Conservation (phyloP, 2,329 filamentous ascomycete species). For the Trichoderma hamatum region DNA sequence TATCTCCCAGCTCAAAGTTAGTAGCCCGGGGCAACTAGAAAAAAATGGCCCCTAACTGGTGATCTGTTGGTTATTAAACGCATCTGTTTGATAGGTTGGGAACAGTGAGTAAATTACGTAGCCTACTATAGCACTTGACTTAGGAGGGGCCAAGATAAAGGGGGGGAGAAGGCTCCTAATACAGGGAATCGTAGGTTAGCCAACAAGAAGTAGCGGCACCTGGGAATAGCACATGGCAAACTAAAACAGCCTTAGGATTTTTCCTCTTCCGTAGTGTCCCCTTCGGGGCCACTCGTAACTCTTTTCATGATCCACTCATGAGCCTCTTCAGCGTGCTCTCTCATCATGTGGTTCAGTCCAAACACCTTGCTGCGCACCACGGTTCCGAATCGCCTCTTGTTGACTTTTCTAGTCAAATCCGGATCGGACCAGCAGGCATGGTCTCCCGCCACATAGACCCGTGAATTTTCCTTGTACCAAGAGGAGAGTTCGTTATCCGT, state of each 20-base stretch:
- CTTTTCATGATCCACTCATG: slow-evolving; percentile 55
- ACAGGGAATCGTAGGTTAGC: background rate
- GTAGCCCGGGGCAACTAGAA: background rate
- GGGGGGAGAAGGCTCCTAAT: background rate
- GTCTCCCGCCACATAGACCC: slow-evolving; percentile 73
- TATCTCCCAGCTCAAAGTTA: background rate
- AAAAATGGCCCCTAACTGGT: background rate
- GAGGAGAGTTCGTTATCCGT: slow-evolving; percentile 69
- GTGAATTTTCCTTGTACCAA: slow-evolving; percentile 85
- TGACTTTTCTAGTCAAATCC: slow-evolving; percentile 61
- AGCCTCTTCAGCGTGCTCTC: slow-evolving; percentile 54
- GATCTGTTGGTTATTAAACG: background rate
- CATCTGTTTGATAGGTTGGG: background rate
- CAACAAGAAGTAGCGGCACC: background rate
- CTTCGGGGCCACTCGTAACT: slow-evolving; percentile 39
- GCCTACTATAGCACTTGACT: background rate
- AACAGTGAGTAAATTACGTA: background rate
- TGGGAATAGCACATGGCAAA: background rate
- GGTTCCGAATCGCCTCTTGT: slow-evolving; percentile 62
- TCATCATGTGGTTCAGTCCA: slow-evolving; percentile 61
- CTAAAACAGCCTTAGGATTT: background rate
- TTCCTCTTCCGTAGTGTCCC: slow-evolving; percentile 56
- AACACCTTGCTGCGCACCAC: slow-evolving; percentile 55
- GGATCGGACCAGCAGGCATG: slow-evolving; percentile 76
- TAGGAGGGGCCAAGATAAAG: background rate